A percentile compares a stretch with the other conserved stretches of the same genome.
Evolutionary conservation across 2,329 filamentous ascomycete species (phyloP).

Genomic region (Grosmannia huntii): DNA sequence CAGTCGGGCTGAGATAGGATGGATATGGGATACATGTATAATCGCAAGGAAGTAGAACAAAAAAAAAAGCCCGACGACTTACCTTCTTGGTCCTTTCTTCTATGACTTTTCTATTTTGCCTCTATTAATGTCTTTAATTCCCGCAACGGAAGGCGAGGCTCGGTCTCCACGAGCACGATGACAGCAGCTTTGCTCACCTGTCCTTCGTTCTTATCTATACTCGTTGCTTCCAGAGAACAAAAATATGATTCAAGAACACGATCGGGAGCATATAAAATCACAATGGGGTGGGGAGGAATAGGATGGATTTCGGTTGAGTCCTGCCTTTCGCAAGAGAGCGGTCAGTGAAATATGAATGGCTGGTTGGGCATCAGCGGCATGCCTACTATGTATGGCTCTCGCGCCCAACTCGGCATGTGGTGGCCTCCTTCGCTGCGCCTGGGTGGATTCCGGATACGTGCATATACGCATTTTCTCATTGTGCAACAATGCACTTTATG

Average conservation of each 20-base stretch:
- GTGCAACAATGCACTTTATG: not conserved
- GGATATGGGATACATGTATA: not conserved
- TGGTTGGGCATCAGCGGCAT: conserved; percentile 21
- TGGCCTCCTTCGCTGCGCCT: not conserved
- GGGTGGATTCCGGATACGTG: not conserved
- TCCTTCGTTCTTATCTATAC: not conserved
- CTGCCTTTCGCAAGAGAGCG: conserved; percentile 15
- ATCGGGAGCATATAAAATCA: not conserved
- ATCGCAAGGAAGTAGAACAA: not conserved
- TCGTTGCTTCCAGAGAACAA: not conserved
- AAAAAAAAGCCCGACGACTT: not conserved
- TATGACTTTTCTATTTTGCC: not conserved
- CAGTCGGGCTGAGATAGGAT: not conserved
- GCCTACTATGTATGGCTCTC: not conserved
- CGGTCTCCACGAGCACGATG: not conserved
- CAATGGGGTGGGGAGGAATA: conserved; percentile 10
- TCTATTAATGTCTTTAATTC: not conserved
- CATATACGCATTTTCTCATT: not conserved
- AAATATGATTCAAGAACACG: not conserved
- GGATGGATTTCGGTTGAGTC: conserved; percentile 3
- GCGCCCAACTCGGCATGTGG: conserved; percentile 7
- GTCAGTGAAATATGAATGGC: conserved; percentile 18
- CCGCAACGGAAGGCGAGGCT: not conserved
- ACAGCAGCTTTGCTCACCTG: not conserved
- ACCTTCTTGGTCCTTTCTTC: not conserved